Evolutionary conservation across 352 stramenopile genomes (phyloP).

Genomic region (Peronosclerospora sorghi): DNA sequence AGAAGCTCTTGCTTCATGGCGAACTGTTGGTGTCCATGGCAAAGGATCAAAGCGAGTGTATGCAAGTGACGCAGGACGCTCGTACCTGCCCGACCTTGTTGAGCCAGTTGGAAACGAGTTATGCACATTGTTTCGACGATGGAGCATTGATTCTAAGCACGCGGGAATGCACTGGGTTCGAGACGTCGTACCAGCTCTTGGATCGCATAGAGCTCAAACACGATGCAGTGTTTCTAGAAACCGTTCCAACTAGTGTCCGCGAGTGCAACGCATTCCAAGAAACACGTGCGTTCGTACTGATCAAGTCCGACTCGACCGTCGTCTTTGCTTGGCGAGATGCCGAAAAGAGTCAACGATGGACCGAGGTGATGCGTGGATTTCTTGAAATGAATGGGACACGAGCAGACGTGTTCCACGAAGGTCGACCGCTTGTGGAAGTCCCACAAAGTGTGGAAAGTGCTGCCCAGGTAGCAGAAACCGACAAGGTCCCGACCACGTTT

Average conservation of each 20-base stretch:
- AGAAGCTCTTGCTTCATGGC: conserved; percentile 23
- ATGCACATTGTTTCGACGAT: conserved; percentile 28
- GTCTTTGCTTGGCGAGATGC: conserved; percentile 15
- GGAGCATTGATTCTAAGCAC: conserved; percentile 24
- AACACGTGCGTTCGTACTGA: conserved; percentile 13
- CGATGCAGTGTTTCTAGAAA: conserved; percentile 30
- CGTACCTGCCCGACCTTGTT: neutral
- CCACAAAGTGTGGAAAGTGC: conserved; percentile 18
- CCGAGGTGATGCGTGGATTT: conserved; percentile 19
- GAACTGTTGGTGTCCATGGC: conserved; percentile 15
- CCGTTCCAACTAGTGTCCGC: conserved; percentile 17
- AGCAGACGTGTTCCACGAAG: conserved; percentile 13
- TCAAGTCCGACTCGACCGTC: conserved; percentile 13
- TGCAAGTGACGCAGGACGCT: neutral
- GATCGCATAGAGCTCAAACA: conserved; percentile 24
- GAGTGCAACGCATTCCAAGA: conserved; percentile 4
- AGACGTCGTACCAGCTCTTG: conserved; percentile 10
- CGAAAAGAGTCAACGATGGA: conserved; percentile 16
- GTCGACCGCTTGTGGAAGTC: conserved; percentile 12
- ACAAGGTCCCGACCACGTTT: conserved; percentile 14
- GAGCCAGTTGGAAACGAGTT: conserved; percentile 3
- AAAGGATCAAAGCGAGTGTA: neutral
- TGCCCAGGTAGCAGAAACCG: conserved; percentile 2
- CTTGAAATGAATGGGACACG: conserved; percentile 27
- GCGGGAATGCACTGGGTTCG: conserved; percentile 1